Percentiles rank a stretch among this genome's conserved stretches.
These are phyloP conservation scores for Excoecaria cochinchinensis DNA, from an alignment of 345 rosid genomes.

Conservation along the genomic window DNA sequence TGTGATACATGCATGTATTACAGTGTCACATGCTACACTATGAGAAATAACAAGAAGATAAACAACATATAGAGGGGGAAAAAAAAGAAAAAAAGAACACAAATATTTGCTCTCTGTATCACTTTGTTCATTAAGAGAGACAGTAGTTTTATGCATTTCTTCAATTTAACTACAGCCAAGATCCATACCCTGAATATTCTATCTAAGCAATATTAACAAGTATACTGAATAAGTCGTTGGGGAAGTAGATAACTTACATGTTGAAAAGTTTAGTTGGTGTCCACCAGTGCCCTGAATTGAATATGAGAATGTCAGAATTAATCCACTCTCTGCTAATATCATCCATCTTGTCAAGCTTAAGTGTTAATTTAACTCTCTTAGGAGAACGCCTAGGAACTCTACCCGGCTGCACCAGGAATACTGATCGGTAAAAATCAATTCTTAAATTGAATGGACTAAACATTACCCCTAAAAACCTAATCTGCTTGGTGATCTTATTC, in stretches of 20 bases:
- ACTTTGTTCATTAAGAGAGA: not conserved
- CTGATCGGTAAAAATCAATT: conserved; percentile 68
- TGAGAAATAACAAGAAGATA: not conserved
- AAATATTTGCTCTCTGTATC: not conserved
- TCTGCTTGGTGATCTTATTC: conserved; percentile 51
- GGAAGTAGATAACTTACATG: conserved; percentile 43
- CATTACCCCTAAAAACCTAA: conserved; percentile 51
- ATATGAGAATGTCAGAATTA: conserved; percentile 59
- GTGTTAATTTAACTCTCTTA: conserved; percentile 57
- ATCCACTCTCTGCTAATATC: conserved; percentile 68
- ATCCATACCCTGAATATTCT: not conserved
- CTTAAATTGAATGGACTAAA: conserved; percentile 49
- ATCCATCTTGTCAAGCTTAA: conserved; percentile 57
- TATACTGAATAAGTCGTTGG: not conserved
- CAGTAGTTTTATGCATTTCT: not conserved
- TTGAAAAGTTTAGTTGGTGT: conserved; percentile 65
- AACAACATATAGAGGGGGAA: not conserved
- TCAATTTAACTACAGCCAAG: not conserved
- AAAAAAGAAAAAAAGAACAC: too few relatives aligned
- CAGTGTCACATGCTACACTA: not conserved
- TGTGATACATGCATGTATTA: not conserved
- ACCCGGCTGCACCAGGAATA: conserved; percentile 60
- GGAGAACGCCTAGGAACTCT: conserved; percentile 49
- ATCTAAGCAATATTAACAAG: not conserved
- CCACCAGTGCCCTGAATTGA: conserved; percentile 87